These are phyloP conservation scores for Schwanniomyces pseudopolymorphus DNA, from an alignment of 805 yeast genomes.

Conservation along the genomic window DNA sequence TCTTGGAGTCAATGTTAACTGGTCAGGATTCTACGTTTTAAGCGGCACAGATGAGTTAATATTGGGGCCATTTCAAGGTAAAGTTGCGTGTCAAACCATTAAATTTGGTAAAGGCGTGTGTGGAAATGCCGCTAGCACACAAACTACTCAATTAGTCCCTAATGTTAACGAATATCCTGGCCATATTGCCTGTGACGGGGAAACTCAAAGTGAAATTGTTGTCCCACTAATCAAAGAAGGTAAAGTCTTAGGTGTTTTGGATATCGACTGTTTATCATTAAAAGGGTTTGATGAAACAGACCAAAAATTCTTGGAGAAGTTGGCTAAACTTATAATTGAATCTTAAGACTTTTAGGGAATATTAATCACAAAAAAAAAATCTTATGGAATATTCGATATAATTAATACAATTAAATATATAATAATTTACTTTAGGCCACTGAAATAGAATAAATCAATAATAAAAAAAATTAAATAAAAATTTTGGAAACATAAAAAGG, in stretches of 20 bases:
- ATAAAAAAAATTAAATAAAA: not conserved
- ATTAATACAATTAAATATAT: not conserved
- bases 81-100: slow-evolving; percentile 91
- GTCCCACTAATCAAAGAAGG: slow-evolving; percentile 63
- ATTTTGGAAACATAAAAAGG: not conserved
- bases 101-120: slow-evolving; percentile 85
- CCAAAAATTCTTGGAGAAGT: slow-evolving; percentile 52
- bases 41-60: slow-evolving; percentile 50
- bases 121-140: slow-evolving; percentile 70
- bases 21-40: slow-evolving; percentile 89
- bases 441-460: not conserved
- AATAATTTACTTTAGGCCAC: not conserved
- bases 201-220: slow-evolving; percentile 88
- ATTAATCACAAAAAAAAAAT: not conserved
- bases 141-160: slow-evolving; percentile 68
- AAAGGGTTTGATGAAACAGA: slow-evolving; percentile 72
- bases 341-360: slow-evolving; percentile 42
- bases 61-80: slow-evolving; percentile 94
- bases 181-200: slow-evolving; percentile 97
- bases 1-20: slow-evolving; percentile 60
- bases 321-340: slow-evolving; percentile 53
- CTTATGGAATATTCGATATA: not conserved
- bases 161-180: slow-evolving; percentile 83
- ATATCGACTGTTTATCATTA: slow-evolving; percentile 70
- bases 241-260: slow-evolving; percentile 70